These are phyloP conservation scores for Plicaturopsis crispa DNA, from an alignment of 768 basidiomycete genomes.

Conservation along the genomic window DNA sequence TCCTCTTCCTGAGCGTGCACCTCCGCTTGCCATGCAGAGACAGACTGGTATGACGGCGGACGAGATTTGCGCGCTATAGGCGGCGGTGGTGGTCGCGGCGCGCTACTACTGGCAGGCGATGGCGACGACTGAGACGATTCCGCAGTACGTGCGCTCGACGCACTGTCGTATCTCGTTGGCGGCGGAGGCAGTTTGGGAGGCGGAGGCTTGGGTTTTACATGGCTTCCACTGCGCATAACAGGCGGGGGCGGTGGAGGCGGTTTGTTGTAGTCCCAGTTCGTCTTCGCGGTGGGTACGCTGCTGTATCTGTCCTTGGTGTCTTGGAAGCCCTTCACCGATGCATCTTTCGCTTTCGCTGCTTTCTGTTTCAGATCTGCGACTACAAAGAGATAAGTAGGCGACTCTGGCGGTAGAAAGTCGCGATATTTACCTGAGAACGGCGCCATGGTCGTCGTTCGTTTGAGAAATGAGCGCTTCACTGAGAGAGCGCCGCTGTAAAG, in stretches of 20 bases:
- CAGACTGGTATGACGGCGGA: not conserved
- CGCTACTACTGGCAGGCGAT: not conserved
- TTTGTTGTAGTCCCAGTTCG: constrained; percentile 56
- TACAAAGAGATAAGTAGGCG: too few species aligned
- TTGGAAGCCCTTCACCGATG: constrained; percentile 40
- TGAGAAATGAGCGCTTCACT: too few species aligned
- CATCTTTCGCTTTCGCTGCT: constrained; percentile 55
- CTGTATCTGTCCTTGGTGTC: constrained; percentile 46
- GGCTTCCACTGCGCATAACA: not conserved
- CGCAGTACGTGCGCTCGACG: not conserved
- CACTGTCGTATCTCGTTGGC: constrained; percentile 2
- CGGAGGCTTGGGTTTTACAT: not conserved
- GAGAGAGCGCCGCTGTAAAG: too few species aligned
- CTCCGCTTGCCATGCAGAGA: not conserved
- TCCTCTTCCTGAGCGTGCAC: not conserved
- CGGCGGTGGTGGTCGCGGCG: too few species aligned
- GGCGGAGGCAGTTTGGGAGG: constrained; percentile 5
- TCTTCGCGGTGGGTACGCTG: constrained; percentile 53
- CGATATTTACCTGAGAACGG: too few species aligned
- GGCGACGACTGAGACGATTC: not conserved
- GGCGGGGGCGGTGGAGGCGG: constrained; percentile 41
- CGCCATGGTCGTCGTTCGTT: too few species aligned
- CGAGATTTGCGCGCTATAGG: too few species aligned
- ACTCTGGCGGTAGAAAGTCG: too few species aligned
- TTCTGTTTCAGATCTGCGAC: constrained; percentile 63